Conservation (phyloP, 1,139 yeast genomes). For the Komagataea norvegica region DNA sequence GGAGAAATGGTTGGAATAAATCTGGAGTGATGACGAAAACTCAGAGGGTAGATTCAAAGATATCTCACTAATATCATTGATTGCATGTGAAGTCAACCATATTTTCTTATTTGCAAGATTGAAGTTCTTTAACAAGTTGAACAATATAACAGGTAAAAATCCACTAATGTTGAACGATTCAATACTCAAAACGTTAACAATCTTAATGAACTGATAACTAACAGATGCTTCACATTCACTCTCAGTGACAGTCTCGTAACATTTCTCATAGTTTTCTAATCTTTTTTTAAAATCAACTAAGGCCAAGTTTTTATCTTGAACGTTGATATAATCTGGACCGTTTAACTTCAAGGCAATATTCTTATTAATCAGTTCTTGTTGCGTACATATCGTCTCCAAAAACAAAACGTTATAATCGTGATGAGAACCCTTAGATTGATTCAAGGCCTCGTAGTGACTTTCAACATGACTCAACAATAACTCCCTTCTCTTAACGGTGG, state of each 20-base stretch:
- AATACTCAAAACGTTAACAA: slow-evolving; percentile 86
- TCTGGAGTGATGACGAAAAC: slow-evolving; percentile 3
- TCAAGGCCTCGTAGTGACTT: slow-evolving; percentile 36
- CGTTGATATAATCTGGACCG: slow-evolving; percentile 77
- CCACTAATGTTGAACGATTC: slow-evolving; percentile 79
- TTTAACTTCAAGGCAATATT: slow-evolving; percentile 72
- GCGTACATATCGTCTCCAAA: slow-evolving; percentile 74
- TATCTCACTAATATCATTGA: slow-evolving; percentile 3
- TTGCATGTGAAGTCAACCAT: slow-evolving; percentile 15
- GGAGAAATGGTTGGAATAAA: slow-evolving; percentile 4
- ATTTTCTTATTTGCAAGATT: slow-evolving; percentile 21
- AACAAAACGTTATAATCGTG: slow-evolving; percentile 63
- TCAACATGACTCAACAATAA: slow-evolving; percentile 42
- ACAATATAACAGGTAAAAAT: slow-evolving; percentile 38
- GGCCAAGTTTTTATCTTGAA: slow-evolving; percentile 63
- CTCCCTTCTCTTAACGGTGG: slow-evolving; percentile 65
- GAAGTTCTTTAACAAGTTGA: slow-evolving; percentile 19
- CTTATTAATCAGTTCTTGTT: slow-evolving; percentile 60
- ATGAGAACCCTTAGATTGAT: slow-evolving; percentile 43
- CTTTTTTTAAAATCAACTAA: slow-evolving; percentile 70
- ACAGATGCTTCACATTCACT: slow-evolving; percentile 41
- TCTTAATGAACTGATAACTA: slow-evolving; percentile 62
- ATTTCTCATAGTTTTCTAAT: slow-evolving; percentile 69
- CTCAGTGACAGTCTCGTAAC: slow-evolving; percentile 73
- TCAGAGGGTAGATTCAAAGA: slow-evolving; percentile 5